A percentile compares a stretch with the other conserved stretches of the same genome.
phyloP scores from a whole-genome alignment of 441 rosid species.

The Omphalea diandra region DNA sequence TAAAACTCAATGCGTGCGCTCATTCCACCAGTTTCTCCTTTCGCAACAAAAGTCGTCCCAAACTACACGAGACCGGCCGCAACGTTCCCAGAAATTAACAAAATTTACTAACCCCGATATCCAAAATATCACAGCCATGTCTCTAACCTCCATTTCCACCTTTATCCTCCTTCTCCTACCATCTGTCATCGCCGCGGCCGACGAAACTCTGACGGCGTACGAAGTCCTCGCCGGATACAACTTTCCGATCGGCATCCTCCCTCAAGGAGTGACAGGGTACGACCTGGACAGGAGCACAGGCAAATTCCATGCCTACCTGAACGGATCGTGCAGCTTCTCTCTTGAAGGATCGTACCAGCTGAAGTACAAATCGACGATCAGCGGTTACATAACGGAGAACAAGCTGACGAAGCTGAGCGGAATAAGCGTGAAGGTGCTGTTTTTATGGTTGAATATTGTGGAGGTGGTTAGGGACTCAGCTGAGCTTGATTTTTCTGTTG shows the following conservation, averaged over 20 bases:
- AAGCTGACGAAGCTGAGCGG: conserved; percentile 58
- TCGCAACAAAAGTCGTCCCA: too few relatives aligned
- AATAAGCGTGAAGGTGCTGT: conserved; percentile 69
- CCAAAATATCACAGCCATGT: neutral
- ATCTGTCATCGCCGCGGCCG: conserved; percentile 21
- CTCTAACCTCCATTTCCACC: conserved; percentile 3
- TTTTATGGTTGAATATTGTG: conserved; percentile 80
- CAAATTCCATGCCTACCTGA: conserved; percentile 48
- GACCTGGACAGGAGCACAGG: conserved; percentile 62
- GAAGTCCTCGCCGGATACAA: conserved; percentile 55
- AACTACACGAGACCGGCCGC: neutral
- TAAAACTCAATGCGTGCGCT: too few relatives aligned
- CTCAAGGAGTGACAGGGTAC: conserved; percentile 55
- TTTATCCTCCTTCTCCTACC: conserved; percentile 27
- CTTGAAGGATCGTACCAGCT: conserved; percentile 79
- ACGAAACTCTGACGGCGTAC: conserved; percentile 46
- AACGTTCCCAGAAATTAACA: neutral
- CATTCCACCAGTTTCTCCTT: too few relatives aligned
- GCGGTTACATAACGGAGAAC: conserved; percentile 55
- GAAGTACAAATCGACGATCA: conserved; percentile 63
- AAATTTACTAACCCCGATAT: neutral
- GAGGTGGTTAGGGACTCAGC: conserved; percentile 64
- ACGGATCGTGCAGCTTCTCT: conserved; percentile 69
- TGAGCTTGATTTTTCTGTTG: conserved; percentile 76
- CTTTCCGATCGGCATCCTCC: conserved; percentile 79